These are phyloP conservation scores for Leersia perrieri DNA, from an alignment of 176 grass and related monocot species.

Conservation along the genomic window DNA sequence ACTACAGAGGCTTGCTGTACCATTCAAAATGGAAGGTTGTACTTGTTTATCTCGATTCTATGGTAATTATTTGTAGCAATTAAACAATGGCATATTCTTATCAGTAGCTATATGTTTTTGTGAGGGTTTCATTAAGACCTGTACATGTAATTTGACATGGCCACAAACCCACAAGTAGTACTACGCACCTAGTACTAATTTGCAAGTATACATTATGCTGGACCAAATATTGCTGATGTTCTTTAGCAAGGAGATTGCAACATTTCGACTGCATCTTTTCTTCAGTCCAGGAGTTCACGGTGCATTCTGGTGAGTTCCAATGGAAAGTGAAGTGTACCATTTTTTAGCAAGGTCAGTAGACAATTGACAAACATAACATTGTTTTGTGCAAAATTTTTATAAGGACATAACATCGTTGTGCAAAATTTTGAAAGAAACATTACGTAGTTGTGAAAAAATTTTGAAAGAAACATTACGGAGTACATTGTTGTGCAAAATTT, in stretches of 20 bases:
- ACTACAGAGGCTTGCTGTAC: constrained; percentile 29
- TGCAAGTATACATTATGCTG: background rate
- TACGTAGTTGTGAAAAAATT: too few relatives aligned
- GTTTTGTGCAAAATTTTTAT: too few relatives aligned
- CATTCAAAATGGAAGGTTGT: constrained; percentile 9
- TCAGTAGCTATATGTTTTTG: background rate
- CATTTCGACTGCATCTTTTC: background rate
- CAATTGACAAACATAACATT: too few relatives aligned
- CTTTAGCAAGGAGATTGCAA: background rate
- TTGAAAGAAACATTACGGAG: too few relatives aligned
- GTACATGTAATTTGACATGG: background rate
- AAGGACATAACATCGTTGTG: too few relatives aligned
- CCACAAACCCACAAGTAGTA: background rate
- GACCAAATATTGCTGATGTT: background rate
- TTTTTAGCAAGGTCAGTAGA: too few relatives aligned
- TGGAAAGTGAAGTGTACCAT: too few relatives aligned
- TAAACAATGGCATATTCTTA: background rate
- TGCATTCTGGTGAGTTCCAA: background rate
- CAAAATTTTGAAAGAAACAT: too few relatives aligned
- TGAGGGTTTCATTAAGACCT: background rate
- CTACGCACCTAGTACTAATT: too few relatives aligned
- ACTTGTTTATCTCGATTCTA: background rate
- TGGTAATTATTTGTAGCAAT: background rate
- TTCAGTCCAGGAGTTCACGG: too few relatives aligned
- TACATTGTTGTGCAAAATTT: too few relatives aligned